phyloP scores from a whole-genome alignment of 805 yeast species.

The Brettanomyces nanus region DNA sequence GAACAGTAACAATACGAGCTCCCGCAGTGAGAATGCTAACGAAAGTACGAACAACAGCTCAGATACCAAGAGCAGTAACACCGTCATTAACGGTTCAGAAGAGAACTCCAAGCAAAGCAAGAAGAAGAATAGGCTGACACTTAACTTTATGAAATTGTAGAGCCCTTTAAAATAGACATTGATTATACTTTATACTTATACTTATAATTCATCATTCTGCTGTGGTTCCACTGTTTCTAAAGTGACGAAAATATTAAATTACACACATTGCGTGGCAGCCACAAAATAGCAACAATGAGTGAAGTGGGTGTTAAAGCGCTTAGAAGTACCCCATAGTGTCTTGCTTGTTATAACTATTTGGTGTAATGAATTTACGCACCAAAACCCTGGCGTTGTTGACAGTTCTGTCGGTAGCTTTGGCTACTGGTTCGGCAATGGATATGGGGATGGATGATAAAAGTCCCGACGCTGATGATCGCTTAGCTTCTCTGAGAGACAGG shows the following conservation, averaged over 20 bases:
- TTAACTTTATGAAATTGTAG: conserved; percentile 9
- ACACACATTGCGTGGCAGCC: too few relatives aligned
- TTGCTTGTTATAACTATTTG: too few relatives aligned
- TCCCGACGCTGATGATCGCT: conserved; percentile 10
- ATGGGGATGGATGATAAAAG: conserved; percentile 17
- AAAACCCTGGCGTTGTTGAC: neutral
- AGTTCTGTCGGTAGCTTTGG: neutral
- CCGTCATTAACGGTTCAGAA: neutral
- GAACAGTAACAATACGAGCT: neutral
- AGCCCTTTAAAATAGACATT: too few relatives aligned
- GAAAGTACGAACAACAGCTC: neutral
- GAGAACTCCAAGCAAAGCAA: neutral
- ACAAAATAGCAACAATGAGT: too few relatives aligned
- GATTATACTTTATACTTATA: too few relatives aligned
- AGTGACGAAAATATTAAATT: too few relatives aligned
- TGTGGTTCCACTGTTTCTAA: too few relatives aligned
- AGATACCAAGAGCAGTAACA: too few relatives aligned
- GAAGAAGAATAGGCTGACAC: conserved; percentile 11
- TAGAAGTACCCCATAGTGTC: too few relatives aligned
- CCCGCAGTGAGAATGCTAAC: neutral
- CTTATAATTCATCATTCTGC: too few relatives aligned
- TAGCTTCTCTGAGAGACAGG: conserved; percentile 7
- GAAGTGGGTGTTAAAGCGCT: too few relatives aligned
- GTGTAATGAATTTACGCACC: too few relatives aligned
- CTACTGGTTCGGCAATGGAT: neutral